phyloP scores from a whole-genome alignment of 2,329 filamentous ascomycete species.

The Stenocarpella maydis region DNA sequence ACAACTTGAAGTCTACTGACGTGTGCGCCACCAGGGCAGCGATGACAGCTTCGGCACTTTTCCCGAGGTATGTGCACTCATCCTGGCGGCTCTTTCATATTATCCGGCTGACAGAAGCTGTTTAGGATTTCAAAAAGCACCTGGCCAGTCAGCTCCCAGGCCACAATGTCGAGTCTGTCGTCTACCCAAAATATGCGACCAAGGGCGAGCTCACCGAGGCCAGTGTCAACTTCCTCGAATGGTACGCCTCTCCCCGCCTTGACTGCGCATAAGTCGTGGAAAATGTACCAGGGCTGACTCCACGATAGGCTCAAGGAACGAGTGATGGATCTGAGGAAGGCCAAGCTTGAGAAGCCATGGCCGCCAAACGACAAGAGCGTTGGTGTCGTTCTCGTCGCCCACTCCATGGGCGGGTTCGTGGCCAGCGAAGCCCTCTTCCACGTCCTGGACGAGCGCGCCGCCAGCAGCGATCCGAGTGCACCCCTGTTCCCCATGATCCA shows the following conservation, averaged over 20 bases:
- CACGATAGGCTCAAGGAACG: slow-evolving; percentile 74
- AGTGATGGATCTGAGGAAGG: slow-evolving; percentile 80
- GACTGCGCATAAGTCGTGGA: no score
- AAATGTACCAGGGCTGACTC: background rate
- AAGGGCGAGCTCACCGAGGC: slow-evolving; percentile 69
- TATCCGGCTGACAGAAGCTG: background rate
- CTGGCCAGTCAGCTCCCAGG: slow-evolving; percentile 67
- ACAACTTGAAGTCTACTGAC: background rate
- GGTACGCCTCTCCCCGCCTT: slow-evolving; percentile 43
- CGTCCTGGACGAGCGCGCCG: slow-evolving; percentile 68
- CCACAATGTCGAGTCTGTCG: slow-evolving; percentile 65
- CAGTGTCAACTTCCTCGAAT: slow-evolving; percentile 55
- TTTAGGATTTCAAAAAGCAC: slow-evolving; percentile 63
- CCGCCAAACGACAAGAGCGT: slow-evolving; percentile 84
- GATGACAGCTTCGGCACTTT: slow-evolving; percentile 76
- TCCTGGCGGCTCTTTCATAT: background rate
- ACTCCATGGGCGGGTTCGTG: slow-evolving; percentile 89
- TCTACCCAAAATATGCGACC: slow-evolving; percentile 79
- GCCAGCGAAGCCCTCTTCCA: slow-evolving; percentile 82
- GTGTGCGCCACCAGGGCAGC: slow-evolving; percentile 57
- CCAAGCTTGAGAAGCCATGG: slow-evolving; percentile 73
- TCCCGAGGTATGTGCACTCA: slow-evolving; percentile 53
- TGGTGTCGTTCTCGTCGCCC: slow-evolving; percentile 79
- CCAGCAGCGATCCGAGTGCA: slow-evolving; percentile 40
- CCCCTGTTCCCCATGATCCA: slow-evolving; percentile 81